A percentile compares a stretch with the other conserved stretches of the same genome.
Evolutionary conservation across 78 protist genomes (phyloP).

Genomic region (Abeoforma whisleri): DNA sequence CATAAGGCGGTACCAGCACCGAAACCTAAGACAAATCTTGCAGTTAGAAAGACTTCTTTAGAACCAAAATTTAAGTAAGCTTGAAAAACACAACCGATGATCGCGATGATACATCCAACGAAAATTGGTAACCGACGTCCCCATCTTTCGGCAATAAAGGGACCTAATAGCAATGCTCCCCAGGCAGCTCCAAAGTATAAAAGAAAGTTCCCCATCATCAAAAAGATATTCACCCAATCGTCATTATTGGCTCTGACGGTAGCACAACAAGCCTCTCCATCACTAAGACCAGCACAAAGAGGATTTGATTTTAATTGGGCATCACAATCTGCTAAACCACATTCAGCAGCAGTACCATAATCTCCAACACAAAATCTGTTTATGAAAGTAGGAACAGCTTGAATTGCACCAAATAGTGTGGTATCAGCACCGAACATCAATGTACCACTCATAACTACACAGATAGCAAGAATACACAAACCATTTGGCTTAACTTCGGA

Average conservation of each 20-base stretch:
- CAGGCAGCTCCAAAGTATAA: slow-evolving; percentile 21
- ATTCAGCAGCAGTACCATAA: no score
- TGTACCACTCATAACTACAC: no score
- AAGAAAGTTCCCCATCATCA: neutral
- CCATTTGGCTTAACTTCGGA: no score
- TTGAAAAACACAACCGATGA: slow-evolving; percentile 1
- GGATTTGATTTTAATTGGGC: no score
- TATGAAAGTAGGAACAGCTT: no score
- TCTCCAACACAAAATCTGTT: no score
- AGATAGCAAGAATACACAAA: no score
- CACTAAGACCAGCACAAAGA: no score
- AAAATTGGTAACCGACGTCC: slow-evolving; percentile 1
- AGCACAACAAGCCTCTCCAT: neutral
- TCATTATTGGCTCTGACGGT: neutral
- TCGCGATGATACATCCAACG: slow-evolving; percentile 15
- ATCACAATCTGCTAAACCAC: no score
- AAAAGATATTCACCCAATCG: slow-evolving; percentile 5
- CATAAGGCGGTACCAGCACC: neutral
- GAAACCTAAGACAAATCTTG: slow-evolving; percentile 17
- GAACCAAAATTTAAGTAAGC: neutral
- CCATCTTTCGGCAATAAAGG: neutral
- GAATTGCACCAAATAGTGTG: no score
- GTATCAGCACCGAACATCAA: no score
- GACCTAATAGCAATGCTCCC: slow-evolving; percentile 21
- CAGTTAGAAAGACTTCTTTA: neutral